Evolutionary conservation across 2,329 filamentous ascomycete species (phyloP), one percentile per base, ranked within the genome.

Genomic region (Sordariomycetes sp.): DNA sequence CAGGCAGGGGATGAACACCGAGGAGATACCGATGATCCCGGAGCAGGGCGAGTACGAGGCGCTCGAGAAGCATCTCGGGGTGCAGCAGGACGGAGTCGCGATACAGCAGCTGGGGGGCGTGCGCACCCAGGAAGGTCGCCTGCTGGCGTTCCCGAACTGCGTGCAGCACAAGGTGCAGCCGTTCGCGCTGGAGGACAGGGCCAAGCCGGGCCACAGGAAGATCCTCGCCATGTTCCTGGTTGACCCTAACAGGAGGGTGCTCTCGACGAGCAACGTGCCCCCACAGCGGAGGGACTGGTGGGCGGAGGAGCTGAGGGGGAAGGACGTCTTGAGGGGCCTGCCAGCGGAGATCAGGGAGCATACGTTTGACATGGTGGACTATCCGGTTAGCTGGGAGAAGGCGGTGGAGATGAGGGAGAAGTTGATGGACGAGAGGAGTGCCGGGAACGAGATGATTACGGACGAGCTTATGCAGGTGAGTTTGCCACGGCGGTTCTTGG

Each of bases 181-280:
- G 1, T 82, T 85, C 67, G 61, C 69, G 16, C 72, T 83, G 11
- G 64, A 65, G 32, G 78, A 87, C 61, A 64, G 64, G 0, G 76
- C 74, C 0, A 76, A 74, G 59, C 74, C 79, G 0, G 82, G 82
- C 2, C 78, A 85, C 63, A 71, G 79, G 16, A 78, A 79, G 62
- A 78, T 85, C 58, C 68, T 86, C 0, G 78, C 78, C 0, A 70
- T 86, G 46, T 86, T 79, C 65, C 72, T 87, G 1, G 76, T 86
- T 2, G 82, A 86, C 62, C 82, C 82, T 0, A 64, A 75, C 34
- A 63, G 69, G 5, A 74, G 74, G 7, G 72, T 86, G 54, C 71
- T 80, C 11, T 82, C 69, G 3, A 70, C 70, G 0, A 67, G 66
- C 25, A 70, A 71, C 37, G 70, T 73, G n/a, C 72, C 72, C n/a